Percentiles rank a stretch among this genome's conserved stretches.
phyloP scores from a whole-genome alignment of 163 green algal species.

The Chlorella variabilis region DNA sequence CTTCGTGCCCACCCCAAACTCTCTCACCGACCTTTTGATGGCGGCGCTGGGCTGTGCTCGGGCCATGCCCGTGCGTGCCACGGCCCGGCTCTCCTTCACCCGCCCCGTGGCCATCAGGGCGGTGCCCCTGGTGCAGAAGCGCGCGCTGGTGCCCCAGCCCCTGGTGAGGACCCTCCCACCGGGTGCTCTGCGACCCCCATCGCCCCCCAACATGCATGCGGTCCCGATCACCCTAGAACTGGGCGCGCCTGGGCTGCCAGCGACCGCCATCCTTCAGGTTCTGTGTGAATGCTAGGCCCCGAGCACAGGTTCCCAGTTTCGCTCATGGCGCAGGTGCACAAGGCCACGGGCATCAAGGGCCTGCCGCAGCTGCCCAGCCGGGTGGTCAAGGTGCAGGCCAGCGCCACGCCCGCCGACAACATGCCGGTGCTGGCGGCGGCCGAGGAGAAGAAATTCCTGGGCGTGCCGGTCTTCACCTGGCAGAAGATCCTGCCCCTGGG shows the following conservation, averaged over 20 bases:
- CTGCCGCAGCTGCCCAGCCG: slow-evolving; percentile 32
- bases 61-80: neutral
- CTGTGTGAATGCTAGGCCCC: too few relatives aligned
- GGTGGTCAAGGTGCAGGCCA: slow-evolving; percentile 9
- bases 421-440: slow-evolving; percentile 32
- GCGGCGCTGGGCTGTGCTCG: neutral
- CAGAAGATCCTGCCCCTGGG: slow-evolving; percentile 95
- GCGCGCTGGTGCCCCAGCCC: neutral
- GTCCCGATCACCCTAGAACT: too few relatives aligned
- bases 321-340: slow-evolving; percentile 23
- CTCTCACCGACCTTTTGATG: neutral
- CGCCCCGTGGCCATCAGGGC: neutral
- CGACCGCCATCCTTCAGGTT: too few relatives aligned
- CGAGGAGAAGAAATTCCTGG: slow-evolving; percentile 74
- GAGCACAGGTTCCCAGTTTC: too few relatives aligned
- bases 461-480: slow-evolving; percentile 74
- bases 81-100: slow-evolving; percentile 1
- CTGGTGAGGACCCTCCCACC: neutral
- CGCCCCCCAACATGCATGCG: too few relatives aligned
- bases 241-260: too few relatives aligned
- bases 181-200: neutral
- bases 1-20: neutral
- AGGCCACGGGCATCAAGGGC: neutral
- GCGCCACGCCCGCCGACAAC: slow-evolving; percentile 5
- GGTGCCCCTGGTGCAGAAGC: neutral